Conservation (phyloP, 2,329 filamentous ascomycete genomes). For the Pseudogymnoascus sp. region DNA sequence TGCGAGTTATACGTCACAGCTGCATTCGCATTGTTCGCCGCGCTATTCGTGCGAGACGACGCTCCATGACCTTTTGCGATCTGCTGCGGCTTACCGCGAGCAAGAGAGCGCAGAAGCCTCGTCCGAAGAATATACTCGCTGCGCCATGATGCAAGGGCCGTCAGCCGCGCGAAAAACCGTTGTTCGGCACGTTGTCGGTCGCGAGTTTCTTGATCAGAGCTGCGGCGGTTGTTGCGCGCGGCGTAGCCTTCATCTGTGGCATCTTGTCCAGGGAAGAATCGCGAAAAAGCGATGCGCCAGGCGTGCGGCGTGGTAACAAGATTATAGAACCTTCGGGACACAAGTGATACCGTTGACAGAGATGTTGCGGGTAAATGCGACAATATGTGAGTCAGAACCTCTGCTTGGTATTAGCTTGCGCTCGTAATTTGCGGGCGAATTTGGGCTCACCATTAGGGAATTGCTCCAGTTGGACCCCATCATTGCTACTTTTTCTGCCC, state of each 20-base stretch:
- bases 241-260: constrained; percentile 37
- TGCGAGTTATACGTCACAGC: constrained; percentile 83
- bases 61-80: constrained; percentile 47
- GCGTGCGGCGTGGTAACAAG: constrained; percentile 87
- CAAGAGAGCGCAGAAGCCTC: constrained; percentile 72
- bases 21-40: constrained; percentile 58
- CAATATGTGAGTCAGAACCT: constrained; percentile 84
- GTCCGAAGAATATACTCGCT: constrained; percentile 92
- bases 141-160: constrained; percentile 81
- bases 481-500: constrained; percentile 31
- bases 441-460: constrained; percentile 75
- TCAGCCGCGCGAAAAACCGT: constrained; percentile 76
- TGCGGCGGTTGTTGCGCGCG: constrained; percentile 32
- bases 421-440: constrained; percentile 18
- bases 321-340: constrained; percentile 80
- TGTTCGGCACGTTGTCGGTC: constrained; percentile 63
- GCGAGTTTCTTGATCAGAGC: constrained; percentile 41
- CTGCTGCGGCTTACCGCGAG: constrained; percentile 70
- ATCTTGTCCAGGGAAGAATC: constrained; percentile 77
- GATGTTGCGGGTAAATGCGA: constrained; percentile 85
- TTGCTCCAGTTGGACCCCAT: constrained; percentile 34
- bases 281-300: constrained; percentile 87
- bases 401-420: constrained; percentile 43
- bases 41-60: constrained; percentile 40
- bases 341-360: constrained; percentile 72